Conservation (phyloP, 192 early-diverging fungal species). For the Backusella westeae region DNA sequence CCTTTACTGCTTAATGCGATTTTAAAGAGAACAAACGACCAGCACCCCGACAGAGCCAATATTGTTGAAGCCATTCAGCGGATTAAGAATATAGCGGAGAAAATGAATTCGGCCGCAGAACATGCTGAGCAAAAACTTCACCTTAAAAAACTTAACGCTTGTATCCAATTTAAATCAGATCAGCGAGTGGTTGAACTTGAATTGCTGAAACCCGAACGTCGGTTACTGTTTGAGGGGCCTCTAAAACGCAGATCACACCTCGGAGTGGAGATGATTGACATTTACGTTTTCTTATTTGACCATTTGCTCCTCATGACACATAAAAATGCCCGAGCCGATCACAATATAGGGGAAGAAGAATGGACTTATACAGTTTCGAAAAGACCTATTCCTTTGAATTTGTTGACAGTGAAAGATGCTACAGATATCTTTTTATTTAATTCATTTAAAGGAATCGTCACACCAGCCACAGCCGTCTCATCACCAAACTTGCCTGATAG, state of each 20-base stretch:
- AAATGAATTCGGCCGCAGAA: constrained; percentile 19
- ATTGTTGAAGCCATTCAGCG: constrained; percentile 32
- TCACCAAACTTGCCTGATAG: constrained; percentile 1
- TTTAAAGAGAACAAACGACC: constrained; percentile 75
- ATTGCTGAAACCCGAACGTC: constrained; percentile 65
- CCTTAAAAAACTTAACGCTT: constrained; percentile 18
- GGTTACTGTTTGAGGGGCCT: constrained; percentile 75
- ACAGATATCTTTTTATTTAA: neutral
- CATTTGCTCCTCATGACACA: constrained; percentile 80
- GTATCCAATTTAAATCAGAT: constrained; percentile 10
- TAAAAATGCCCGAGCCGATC: constrained; percentile 32
- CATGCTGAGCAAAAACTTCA: neutral
- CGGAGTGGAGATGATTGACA: constrained; percentile 56
- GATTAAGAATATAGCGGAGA: constrained; percentile 9
- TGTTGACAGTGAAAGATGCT: constrained; percentile 41
- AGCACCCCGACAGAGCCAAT: constrained; percentile 72
- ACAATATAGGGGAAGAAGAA: neutral
- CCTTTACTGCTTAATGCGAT: constrained; percentile 78
- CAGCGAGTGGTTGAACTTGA: constrained; percentile 39
- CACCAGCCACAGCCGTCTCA: neutral
- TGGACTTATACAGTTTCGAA: constrained; percentile 55
- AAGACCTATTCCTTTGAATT: constrained; percentile 77
- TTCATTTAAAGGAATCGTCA: neutral
- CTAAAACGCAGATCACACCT: constrained; percentile 45
- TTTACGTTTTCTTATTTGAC: constrained; percentile 87